Percentiles rank a stretch among this genome's conserved stretches.
Evolutionary conservation across 1,284 basidiomycete species (phyloP).

Genomic region (Trichosporon coremiiforme): DNA sequence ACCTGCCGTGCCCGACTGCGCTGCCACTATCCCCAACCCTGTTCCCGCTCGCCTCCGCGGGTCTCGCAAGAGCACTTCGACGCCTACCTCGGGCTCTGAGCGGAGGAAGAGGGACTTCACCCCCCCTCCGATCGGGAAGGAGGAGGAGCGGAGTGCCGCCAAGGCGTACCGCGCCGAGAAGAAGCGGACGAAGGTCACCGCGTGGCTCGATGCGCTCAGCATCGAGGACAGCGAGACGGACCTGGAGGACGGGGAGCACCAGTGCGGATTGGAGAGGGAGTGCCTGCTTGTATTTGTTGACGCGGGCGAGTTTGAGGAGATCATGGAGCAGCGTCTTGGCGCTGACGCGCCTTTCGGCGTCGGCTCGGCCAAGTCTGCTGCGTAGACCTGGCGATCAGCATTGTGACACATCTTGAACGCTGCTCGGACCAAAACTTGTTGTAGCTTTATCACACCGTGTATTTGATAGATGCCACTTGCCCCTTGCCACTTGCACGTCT

Average conservation of each 20-base stretch:
- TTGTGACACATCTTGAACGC: neutral
- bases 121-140: neutral
- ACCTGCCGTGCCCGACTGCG: neutral
- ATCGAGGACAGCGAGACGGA: neutral
- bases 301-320: neutral
- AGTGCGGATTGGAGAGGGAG: neutral
- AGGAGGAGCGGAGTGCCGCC: neutral
- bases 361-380: neutral
- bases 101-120: slow-evolving; percentile 2
- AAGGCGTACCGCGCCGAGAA: neutral
- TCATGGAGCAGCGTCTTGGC: neutral
- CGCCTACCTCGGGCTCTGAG: neutral
- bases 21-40: neutral
- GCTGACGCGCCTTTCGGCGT: neutral
- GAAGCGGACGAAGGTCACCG: neutral
- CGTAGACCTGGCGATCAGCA: neutral
- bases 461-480: neutral
- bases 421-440: neutral
- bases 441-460: slow-evolving; percentile 5
- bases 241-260: neutral
- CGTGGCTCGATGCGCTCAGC: neutral
- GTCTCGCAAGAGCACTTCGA: neutral
- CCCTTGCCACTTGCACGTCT: neutral
- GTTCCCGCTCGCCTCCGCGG: neutral
- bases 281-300: neutral